A percentile compares a stretch with the other conserved stretches of the same genome.
phyloP scores from a whole-genome alignment of 441 rosid species.

The Gossypium laxum region DNA sequence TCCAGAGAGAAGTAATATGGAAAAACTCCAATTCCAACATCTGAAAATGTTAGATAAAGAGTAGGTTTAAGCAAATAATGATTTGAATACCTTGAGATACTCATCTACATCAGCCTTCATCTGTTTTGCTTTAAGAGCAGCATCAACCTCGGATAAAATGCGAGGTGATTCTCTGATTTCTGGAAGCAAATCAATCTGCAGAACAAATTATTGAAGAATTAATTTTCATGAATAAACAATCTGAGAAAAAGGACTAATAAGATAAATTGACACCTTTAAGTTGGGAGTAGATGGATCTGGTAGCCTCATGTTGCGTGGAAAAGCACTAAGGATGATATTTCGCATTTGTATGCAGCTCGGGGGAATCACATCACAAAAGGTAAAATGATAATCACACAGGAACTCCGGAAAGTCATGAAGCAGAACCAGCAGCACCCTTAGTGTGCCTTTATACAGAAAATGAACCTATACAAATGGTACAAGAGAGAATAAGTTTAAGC shows the following conservation, averaged over 20 bases:
- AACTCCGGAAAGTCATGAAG: slow-evolving; percentile 98
- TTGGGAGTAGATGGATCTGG: slow-evolving; percentile 99
- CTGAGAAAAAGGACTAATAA: neutral
- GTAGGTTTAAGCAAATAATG: neutral
- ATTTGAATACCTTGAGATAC: slow-evolving; percentile 58
- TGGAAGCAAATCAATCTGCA: slow-evolving; percentile 89
- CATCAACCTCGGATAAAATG: slow-evolving; percentile 91
- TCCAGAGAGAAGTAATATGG: neutral
- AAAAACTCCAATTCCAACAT: neutral
- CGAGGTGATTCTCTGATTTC: slow-evolving; percentile 81
- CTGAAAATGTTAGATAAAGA: neutral
- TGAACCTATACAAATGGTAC: slow-evolving; percentile 48
- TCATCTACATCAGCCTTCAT: slow-evolving; percentile 92
- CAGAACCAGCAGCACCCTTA: slow-evolving; percentile 85
- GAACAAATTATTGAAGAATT: neutral
- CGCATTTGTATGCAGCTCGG: slow-evolving; percentile 99
- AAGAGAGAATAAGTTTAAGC: slow-evolving; percentile 12
- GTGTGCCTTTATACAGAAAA: slow-evolving; percentile 81
- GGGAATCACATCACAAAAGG: slow-evolving; percentile 95
- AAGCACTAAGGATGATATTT: slow-evolving; percentile 86
- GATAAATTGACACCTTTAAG: slow-evolving; percentile 49
- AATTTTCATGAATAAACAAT: slow-evolving; percentile 1
- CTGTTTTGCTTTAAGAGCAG: slow-evolving; percentile 72
- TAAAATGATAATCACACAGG: slow-evolving; percentile 92
- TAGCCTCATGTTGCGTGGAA: slow-evolving; percentile 94